Percentiles rank a stretch among this genome's conserved stretches.
Conservation (phyloP, 805 yeast species). For the Saccharomycopsis fermentans region DNA sequence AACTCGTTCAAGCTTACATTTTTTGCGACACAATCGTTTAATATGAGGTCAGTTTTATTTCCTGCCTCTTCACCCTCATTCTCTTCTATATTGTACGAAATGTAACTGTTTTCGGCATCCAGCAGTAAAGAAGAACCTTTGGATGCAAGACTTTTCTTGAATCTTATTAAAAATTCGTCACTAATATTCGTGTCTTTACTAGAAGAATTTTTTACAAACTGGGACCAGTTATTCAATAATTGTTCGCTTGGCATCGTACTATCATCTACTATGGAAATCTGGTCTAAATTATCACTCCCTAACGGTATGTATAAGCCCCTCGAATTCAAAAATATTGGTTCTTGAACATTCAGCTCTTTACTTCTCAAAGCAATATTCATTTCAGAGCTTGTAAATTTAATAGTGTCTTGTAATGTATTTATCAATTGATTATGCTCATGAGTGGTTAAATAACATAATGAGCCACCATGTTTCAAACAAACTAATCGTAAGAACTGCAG, state of each 20-base stretch:
- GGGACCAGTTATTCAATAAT: background rate
- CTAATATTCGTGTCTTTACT: background rate
- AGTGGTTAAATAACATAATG: background rate
- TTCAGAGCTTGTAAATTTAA: background rate
- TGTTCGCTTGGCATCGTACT: background rate
- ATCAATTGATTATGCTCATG: background rate
- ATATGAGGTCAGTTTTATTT: background rate
- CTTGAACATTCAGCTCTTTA: background rate
- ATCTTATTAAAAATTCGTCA: background rate
- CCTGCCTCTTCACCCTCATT: background rate
- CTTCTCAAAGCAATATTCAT: background rate
- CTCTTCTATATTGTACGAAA: background rate
- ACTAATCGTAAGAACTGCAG: conserved; percentile 3
- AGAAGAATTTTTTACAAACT: background rate
- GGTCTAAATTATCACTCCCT: background rate
- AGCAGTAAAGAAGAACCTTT: background rate
- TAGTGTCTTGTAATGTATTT: background rate
- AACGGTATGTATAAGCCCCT: background rate
- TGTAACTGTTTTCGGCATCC: background rate
- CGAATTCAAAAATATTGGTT: background rate
- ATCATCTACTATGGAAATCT: background rate
- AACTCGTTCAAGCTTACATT: background rate
- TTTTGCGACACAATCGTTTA: background rate
- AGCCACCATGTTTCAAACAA: conserved; percentile 6
- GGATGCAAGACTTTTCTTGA: background rate